phyloP scores from a whole-genome alignment of 1,284 basidiomycete species.

The Cystobasidium slooffiae region DNA sequence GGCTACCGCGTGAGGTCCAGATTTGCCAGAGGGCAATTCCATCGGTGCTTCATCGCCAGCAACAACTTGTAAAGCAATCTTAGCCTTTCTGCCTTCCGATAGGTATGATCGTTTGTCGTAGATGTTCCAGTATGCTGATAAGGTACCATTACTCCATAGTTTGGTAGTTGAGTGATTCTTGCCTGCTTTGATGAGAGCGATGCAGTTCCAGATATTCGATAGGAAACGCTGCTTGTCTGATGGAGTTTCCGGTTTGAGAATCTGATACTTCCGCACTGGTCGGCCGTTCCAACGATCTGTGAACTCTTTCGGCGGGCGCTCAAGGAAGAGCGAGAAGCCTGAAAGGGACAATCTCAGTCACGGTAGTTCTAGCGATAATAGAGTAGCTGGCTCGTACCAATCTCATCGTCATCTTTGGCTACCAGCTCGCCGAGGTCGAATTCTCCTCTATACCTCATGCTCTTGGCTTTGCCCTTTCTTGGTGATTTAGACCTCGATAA shows the following conservation, averaged over 20 bases:
- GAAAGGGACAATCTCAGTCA: slow-evolving; percentile 7
- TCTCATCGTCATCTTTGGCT: slow-evolving; percentile 79
- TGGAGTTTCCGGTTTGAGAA: slow-evolving; percentile 60
- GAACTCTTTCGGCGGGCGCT: slow-evolving; percentile 66
- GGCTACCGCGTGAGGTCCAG: slow-evolving; percentile 27
- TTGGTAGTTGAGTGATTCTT: slow-evolving; percentile 16
- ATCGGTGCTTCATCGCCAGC: slow-evolving; percentile 12
- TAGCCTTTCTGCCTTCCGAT: slow-evolving; percentile 30
- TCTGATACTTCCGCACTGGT: slow-evolving; percentile 73
- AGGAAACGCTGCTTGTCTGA: slow-evolving; percentile 45
- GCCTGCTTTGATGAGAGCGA: slow-evolving; percentile 24
- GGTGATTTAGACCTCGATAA: slow-evolving; percentile 42
- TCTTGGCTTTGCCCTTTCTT: slow-evolving; percentile 59
- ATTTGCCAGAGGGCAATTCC: background rate
- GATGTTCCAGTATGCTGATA: slow-evolving; percentile 41
- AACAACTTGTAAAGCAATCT: slow-evolving; percentile 32
- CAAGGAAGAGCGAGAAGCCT: slow-evolving; percentile 85
- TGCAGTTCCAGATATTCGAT: slow-evolving; percentile 42
- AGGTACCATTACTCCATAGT: slow-evolving; percentile 15
- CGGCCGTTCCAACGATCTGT: slow-evolving; percentile 68
- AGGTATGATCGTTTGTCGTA: slow-evolving; percentile 39
- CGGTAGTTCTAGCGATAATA: background rate
- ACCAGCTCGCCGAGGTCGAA: slow-evolving; percentile 66
- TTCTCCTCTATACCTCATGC: slow-evolving; percentile 47
- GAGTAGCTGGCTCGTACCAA: slow-evolving; percentile 63